Evolutionary conservation across 352 stramenopile species (phyloP).

Genomic region (Pythium rishiriense): DNA sequence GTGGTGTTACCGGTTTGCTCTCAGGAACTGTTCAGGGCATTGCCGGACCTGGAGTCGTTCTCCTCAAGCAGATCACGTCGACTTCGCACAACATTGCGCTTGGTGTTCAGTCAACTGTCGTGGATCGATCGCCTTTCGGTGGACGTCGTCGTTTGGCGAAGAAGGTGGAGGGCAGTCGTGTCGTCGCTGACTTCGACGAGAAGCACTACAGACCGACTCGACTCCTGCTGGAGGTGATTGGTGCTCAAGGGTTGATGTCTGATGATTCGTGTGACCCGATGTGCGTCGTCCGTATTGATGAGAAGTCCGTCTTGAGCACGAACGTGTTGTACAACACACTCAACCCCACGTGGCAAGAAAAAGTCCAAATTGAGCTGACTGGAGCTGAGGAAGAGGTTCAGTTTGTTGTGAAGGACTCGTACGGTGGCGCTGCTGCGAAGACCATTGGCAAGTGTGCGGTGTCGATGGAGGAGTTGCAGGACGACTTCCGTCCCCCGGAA

Average conservation of each 20-base stretch:
- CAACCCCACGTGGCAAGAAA: conserved; percentile 83
- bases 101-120: conserved; percentile 77
- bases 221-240: conserved; percentile 67
- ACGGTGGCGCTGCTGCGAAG: conserved; percentile 72
- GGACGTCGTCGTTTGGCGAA: conserved; percentile 71
- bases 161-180: conserved; percentile 60
- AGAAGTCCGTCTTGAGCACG: conserved; percentile 68
- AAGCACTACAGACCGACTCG: conserved; percentile 59
- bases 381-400: conserved; percentile 61
- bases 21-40: conserved; percentile 80
- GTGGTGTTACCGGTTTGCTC: conserved; percentile 75
- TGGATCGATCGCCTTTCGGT: conserved; percentile 78
- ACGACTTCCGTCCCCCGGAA: conserved; percentile 77
- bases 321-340: conserved; percentile 84
- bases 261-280: conserved; percentile 78
- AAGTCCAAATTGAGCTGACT: conserved; percentile 53
- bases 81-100: conserved; percentile 79
- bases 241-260: conserved; percentile 68
- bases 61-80: conserved; percentile 84
- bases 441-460: conserved; percentile 79
- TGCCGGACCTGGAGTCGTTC: conserved; percentile 72
- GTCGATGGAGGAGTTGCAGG: conserved; percentile 65
- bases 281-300: conserved; percentile 74
- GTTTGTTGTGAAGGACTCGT: conserved; percentile 86
- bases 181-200: conserved; percentile 69